Evolutionary conservation across 345 rosid species (phyloP).

Genomic region (Turnera subulata): DNA sequence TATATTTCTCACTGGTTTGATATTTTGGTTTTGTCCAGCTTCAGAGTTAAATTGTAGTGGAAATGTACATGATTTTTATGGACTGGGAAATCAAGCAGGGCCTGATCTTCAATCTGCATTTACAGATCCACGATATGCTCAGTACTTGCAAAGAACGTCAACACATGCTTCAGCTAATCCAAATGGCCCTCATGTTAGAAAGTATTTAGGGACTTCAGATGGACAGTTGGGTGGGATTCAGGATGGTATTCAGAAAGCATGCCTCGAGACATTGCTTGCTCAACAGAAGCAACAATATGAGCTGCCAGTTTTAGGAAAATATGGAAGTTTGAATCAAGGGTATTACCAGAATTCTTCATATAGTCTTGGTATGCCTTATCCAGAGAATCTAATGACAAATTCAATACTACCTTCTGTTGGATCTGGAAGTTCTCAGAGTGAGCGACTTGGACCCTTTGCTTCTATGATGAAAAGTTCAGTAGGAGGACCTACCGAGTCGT

Average conservation of each 20-base stretch:
- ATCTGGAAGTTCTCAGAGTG: conserved; percentile 54
- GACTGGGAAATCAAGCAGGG: conserved; percentile 45
- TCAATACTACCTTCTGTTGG: conserved; percentile 48
- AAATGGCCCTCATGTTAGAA: conserved; percentile 42
- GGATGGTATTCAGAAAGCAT: conserved; percentile 46
- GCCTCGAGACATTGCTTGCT: conserved; percentile 60
- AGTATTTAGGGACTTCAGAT: conserved; percentile 34
- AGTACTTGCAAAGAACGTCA: conserved; percentile 46
- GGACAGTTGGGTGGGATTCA: conserved; percentile 45
- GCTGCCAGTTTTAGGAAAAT: conserved; percentile 36
- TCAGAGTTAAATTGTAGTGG: conserved; percentile 41
- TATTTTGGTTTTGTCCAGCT: conserved; percentile 28
- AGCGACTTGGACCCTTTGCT: conserved; percentile 40
- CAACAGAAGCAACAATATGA: conserved; percentile 67
- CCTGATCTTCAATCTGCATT: conserved; percentile 42
- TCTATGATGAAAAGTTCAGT: conserved; percentile 56
- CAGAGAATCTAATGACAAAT: conserved; percentile 44
- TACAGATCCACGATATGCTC: conserved; percentile 47
- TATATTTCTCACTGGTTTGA: neutral
- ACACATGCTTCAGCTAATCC: conserved; percentile 25
- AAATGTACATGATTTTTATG: conserved; percentile 36
- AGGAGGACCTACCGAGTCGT: conserved; percentile 47
- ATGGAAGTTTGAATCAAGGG: conserved; percentile 44
- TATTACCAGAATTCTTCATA: conserved; percentile 47
- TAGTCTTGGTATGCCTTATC: conserved; percentile 44